A percentile compares a stretch with the other conserved stretches of the same genome.
These are phyloP conservation scores for Vararia minispora DNA, from an alignment of 768 basidiomycete species.

Conservation along the genomic window DNA sequence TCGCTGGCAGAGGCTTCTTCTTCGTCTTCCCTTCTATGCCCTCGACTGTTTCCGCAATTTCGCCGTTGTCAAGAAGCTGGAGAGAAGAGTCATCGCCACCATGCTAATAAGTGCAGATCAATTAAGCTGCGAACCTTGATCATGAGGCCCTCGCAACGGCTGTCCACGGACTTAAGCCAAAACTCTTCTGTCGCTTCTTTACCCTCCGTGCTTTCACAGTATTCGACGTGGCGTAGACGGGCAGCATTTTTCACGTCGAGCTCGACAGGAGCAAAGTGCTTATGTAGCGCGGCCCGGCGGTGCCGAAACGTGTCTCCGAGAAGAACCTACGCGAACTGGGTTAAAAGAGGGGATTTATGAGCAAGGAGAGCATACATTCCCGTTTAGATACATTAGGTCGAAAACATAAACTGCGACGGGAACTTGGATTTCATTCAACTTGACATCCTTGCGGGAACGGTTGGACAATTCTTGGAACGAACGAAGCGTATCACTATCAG, in stretches of 20 bases:
- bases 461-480: conserved; percentile 85
- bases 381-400: conserved; percentile 82
- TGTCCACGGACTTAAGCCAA: conserved; percentile 63
- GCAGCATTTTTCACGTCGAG: conserved; percentile 38
- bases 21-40: conserved; percentile 28
- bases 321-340: conserved; percentile 38
- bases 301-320: conserved; percentile 59
- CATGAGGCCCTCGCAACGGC: conserved; percentile 89
- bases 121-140: conserved; percentile 49
- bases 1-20: conserved; percentile 66
- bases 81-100: conserved; percentile 2
- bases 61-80: conserved; percentile 57
- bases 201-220: conserved; percentile 52
- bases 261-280: conserved; percentile 43
- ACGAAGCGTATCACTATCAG: conserved; percentile 44
- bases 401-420: conserved; percentile 80
- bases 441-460: conserved; percentile 75
- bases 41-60: conserved; percentile 23
- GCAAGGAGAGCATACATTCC: conserved; percentile 39
- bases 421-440: conserved; percentile 62
- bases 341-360: conserved; percentile 2
- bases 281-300: conserved; percentile 54
- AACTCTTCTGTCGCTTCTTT: conserved; percentile 59
- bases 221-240: conserved; percentile 64
- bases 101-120: conserved; percentile 8